A percentile compares a stretch with the other conserved stretches of the same genome.
These are phyloP conservation scores for Tuber magnatum DNA, from an alignment of 495 filamentous ascomycete genomes.

Conservation along the genomic window DNA sequence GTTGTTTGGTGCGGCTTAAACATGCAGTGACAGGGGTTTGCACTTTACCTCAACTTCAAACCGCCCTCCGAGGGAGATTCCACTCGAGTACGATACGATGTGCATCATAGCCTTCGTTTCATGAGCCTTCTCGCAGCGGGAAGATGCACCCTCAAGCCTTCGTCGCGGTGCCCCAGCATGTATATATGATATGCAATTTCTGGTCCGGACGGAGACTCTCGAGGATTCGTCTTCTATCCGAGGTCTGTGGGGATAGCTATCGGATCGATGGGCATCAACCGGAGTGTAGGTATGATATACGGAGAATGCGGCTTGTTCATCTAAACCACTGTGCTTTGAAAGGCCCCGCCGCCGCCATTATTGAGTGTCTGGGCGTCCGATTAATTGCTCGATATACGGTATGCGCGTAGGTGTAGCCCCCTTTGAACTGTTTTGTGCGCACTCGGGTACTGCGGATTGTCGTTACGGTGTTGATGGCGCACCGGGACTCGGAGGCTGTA, in stretches of 20 bases:
- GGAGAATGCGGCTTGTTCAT: not conserved
- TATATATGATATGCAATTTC: not conserved
- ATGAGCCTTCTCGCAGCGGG: not conserved
- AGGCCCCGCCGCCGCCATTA: not conserved
- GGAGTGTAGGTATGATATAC: not conserved
- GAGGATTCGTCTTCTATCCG: not conserved
- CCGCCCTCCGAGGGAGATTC: not conserved
- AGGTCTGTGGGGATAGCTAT: not conserved
- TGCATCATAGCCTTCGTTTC: not conserved
- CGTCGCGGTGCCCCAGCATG: not conserved
- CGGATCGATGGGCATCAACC: not conserved
- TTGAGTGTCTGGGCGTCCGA: not conserved
- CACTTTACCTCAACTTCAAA: not conserved
- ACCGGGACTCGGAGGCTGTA: not conserved
- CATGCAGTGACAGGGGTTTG: not conserved
- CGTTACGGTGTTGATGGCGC: not conserved
- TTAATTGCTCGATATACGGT: too few species aligned
- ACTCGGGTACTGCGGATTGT: not conserved
- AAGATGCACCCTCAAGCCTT: not conserved
- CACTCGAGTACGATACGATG: not conserved
- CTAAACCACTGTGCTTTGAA: not conserved
- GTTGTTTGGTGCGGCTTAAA: constrained; percentile 1
- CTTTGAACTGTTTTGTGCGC: not conserved
- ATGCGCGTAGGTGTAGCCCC: not conserved
- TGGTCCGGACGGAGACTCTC: not conserved